Percentiles rank a stretch among this genome's conserved stretches.
Evolutionary conservation across 192 early-diverging fungal species (phyloP).

Genomic region (Backusella mclennaniae): DNA sequence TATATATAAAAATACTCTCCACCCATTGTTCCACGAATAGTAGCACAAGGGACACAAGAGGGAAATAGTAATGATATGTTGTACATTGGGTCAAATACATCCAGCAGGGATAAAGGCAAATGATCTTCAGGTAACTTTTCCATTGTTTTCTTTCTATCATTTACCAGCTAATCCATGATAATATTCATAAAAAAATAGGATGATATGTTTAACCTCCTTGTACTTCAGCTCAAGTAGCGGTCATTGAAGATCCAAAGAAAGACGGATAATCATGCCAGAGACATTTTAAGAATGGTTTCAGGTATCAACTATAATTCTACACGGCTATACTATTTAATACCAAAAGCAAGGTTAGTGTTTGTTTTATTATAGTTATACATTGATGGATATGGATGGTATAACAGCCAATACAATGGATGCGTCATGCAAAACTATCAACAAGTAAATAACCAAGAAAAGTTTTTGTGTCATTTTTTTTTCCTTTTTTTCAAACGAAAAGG

Average conservation of each 20-base stretch:
- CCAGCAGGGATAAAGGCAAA: background rate
- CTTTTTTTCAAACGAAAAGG: background rate
- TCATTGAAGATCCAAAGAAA: background rate
- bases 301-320: background rate
- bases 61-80: background rate
- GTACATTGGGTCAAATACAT: background rate
- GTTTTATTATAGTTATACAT: background rate
- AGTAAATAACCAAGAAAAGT: background rate
- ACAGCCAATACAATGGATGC: background rate
- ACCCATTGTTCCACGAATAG: background rate
- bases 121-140: background rate
- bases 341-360: background rate
- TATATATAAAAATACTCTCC: background rate
- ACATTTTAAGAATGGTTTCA: constrained; percentile 1
- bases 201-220: background rate
- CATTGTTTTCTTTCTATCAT: background rate
- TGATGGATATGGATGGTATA: background rate
- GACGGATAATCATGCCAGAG: background rate
- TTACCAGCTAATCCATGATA: background rate
- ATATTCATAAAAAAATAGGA: background rate
- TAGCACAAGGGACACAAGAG: background rate
- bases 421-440: background rate
- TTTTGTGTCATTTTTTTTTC: background rate
- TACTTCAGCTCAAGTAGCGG: background rate
- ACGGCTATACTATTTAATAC: background rate